Conservation (phyloP, 2,329 filamentous ascomycete genomes). For the Sclerotinia trifoliorum region DNA sequence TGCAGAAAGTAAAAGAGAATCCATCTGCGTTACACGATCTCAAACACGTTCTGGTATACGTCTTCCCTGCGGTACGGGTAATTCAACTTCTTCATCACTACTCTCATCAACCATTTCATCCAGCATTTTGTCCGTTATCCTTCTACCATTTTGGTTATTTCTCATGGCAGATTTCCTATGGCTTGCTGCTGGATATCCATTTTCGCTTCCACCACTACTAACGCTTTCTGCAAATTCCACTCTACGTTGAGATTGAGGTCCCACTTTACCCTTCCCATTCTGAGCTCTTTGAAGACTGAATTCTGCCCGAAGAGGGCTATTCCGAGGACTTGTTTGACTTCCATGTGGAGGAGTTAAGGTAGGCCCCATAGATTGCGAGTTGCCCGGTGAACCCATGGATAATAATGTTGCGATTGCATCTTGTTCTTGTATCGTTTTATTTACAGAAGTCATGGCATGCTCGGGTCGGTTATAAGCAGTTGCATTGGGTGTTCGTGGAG, state of each 20-base stretch:
- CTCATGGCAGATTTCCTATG: constrained; percentile 9
- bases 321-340: constrained; percentile 34
- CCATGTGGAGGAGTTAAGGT: constrained; percentile 47
- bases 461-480: constrained; percentile 20
- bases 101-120: constrained; percentile 40
- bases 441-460: constrained; percentile 55
- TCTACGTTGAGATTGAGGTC: constrained; percentile 25
- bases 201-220: constrained; percentile 19
- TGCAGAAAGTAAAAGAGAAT: background rate
- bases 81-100: constrained; percentile 40
- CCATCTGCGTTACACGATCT: background rate
- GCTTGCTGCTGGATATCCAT: background rate
- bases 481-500: constrained; percentile 34
- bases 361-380: constrained; percentile 62
- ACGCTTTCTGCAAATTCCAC: constrained; percentile 32
- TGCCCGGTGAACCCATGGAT: constrained; percentile 78
- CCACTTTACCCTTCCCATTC: constrained; percentile 33
- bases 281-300: constrained; percentile 30
- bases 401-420: constrained; percentile 78
- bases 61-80: constrained; percentile 34
- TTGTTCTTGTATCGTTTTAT: constrained; percentile 70
- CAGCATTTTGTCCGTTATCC: constrained; percentile 38
- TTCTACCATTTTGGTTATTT: constrained; percentile 28
- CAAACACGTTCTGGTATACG: constrained; percentile 31
- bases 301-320: constrained; percentile 39